A percentile compares a stretch with the other conserved stretches of the same genome.
Evolutionary conservation across 2,329 filamentous ascomycete genomes (phyloP).

Genomic region (Nakataea oryzae): DNA sequence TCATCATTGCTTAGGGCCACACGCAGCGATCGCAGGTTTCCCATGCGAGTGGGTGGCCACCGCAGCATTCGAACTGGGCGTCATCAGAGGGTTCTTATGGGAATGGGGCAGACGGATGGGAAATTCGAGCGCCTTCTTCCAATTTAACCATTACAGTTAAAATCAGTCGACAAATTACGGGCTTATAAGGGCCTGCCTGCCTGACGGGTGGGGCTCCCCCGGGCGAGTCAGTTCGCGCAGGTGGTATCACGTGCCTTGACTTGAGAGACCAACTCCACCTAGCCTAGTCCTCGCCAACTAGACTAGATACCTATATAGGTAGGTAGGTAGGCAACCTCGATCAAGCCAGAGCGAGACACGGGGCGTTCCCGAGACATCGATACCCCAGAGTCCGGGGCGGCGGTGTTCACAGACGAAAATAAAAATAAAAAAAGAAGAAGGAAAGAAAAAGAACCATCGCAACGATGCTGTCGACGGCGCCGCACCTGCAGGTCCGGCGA

Average conservation of each 20-base stretch:
- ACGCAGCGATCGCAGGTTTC: constrained; percentile 55
- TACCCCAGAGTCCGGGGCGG: no score
- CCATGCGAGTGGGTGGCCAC: constrained; percentile 55
- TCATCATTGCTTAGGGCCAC: constrained; percentile 58
- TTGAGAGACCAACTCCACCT: no score
- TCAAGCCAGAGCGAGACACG: no score
- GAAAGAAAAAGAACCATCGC: not conserved
- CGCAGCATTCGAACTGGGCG: constrained; percentile 61
- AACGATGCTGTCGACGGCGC: constrained; percentile 50
- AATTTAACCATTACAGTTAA: constrained; percentile 50
- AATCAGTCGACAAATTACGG: not conserved
- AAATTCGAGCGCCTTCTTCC: constrained; percentile 46
- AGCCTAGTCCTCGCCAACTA: no score
- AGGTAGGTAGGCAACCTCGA: no score
- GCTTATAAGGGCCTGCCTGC: constrained; percentile 4
- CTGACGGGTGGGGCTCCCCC: not conserved
- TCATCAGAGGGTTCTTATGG: constrained; percentile 43
- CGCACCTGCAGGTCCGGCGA: constrained; percentile 51
- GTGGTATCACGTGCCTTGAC: no score
- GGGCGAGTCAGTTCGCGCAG: not conserved
- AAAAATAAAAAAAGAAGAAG: no score
- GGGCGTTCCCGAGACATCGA: no score
- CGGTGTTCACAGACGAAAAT: not conserved
- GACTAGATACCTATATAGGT: no score
- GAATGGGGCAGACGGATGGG: constrained; percentile 38